Percentiles rank a stretch among this genome's conserved stretches.
Evolutionary conservation across 352 stramenopile genomes (phyloP).

Genomic region (Phytopythium montanum): DNA sequence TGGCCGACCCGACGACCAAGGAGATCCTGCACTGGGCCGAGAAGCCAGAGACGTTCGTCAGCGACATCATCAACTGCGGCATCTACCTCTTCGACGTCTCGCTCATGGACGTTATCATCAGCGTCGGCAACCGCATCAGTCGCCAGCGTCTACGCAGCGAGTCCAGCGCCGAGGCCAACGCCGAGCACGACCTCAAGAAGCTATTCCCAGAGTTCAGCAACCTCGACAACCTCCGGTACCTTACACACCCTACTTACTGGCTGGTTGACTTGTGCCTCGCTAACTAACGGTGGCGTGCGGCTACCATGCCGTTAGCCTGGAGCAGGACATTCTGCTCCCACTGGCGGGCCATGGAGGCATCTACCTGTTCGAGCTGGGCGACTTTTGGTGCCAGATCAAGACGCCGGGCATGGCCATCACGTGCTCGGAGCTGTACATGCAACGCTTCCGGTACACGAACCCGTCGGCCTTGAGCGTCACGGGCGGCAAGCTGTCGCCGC

Average conservation of each 20-base stretch:
- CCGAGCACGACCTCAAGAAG: conserved; percentile 79
- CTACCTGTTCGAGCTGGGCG: conserved; percentile 78
- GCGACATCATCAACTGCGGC: conserved; percentile 89
- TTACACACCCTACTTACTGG: no score
- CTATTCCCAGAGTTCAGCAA: conserved; percentile 88
- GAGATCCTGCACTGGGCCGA: conserved; percentile 89
- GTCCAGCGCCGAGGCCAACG: conserved; percentile 64
- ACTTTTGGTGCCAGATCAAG: conserved; percentile 92
- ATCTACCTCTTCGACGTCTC: conserved; percentile 87
- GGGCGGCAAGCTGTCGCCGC: conserved; percentile 77
- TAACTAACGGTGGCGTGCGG: neutral
- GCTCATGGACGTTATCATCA: conserved; percentile 75
- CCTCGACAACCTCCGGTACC: conserved; percentile 75
- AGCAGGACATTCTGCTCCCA: conserved; percentile 84
- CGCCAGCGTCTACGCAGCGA: conserved; percentile 73
- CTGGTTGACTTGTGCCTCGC: neutral
- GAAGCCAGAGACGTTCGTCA: conserved; percentile 89
- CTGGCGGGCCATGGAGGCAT: conserved; percentile 70
- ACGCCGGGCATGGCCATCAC: conserved; percentile 87
- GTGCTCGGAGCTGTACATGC: conserved; percentile 90
- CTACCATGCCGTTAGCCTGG: conserved; percentile 35
- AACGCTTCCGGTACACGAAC: conserved; percentile 88
- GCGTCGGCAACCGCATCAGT: conserved; percentile 77
- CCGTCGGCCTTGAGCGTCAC: conserved; percentile 74
- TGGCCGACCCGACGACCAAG: conserved; percentile 66